Conservation (phyloP, 1,284 basidiomycete genomes). For the Bondarzewia mesenterica region DNA sequence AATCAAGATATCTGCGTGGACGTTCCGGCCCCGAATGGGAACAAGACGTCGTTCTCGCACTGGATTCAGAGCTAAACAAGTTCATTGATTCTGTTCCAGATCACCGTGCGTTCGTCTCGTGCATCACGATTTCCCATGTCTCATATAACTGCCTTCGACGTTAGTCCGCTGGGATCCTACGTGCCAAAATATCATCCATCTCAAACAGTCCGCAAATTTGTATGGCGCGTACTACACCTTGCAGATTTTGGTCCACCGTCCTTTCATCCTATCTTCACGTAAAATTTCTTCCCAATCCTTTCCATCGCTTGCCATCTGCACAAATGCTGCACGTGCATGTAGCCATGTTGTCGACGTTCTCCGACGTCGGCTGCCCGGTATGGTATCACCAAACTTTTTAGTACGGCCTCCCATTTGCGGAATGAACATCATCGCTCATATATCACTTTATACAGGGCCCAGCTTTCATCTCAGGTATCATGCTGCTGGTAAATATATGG, state of each 20-base stretch:
- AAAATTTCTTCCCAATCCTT: conserved; percentile 32
- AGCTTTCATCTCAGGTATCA: conserved; percentile 57
- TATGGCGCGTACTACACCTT: conserved; percentile 48
- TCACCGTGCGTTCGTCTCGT: conserved; percentile 20
- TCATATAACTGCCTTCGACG: not conserved
- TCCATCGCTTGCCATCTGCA: conserved; percentile 56
- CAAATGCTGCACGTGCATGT: conserved; percentile 50
- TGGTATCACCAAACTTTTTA: conserved; percentile 18
- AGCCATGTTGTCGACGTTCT: conserved; percentile 42
- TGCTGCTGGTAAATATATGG: conserved; percentile 70
- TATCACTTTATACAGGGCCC: conserved; percentile 29
- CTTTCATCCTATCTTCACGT: conserved; percentile 47
- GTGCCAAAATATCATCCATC: conserved; percentile 30
- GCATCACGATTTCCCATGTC: not conserved
- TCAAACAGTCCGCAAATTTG: conserved; percentile 45
- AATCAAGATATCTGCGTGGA: conserved; percentile 26
- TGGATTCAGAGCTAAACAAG: conserved; percentile 40
- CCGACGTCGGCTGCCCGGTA: conserved; percentile 18
- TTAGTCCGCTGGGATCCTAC: conserved; percentile 49
- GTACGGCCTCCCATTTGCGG: conserved; percentile 8
- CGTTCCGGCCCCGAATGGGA: conserved; percentile 30
- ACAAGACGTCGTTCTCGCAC: conserved; percentile 35
- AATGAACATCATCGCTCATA: not conserved
- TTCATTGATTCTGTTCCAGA: conserved; percentile 42
- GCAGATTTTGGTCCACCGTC: conserved; percentile 50